Conservation (phyloP, 768 basidiomycete species). For the Serpula lacrymans region DNA sequence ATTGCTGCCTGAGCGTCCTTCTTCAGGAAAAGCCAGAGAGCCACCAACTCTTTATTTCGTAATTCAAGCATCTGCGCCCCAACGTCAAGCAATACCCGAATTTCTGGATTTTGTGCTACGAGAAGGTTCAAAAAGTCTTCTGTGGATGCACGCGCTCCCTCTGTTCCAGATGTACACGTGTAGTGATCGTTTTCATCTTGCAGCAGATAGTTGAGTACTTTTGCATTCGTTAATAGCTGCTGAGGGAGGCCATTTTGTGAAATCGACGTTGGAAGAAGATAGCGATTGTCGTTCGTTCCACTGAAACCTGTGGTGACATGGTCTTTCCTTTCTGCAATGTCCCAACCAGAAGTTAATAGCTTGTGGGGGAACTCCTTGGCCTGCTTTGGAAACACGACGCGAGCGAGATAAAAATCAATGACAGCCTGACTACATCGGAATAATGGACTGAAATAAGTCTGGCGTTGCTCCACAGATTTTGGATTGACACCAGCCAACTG, state of each 20-base stretch:
- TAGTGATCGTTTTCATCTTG: conserved; percentile 20
- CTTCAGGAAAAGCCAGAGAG: conserved; percentile 14
- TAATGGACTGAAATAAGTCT: conserved; percentile 18
- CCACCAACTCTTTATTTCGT: conserved; percentile 15
- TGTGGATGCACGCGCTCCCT: conserved; percentile 15
- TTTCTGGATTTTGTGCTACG: conserved; percentile 19
- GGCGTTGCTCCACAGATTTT: conserved; percentile 12
- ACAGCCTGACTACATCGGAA: conserved; percentile 27
- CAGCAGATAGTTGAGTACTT: conserved; percentile 27
- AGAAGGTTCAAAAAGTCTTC: conserved; percentile 25
- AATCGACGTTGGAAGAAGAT: conserved; percentile 35
- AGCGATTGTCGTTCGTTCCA: conserved; percentile 35
- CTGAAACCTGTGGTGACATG: conserved; percentile 31
- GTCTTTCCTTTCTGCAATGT: conserved; percentile 28
- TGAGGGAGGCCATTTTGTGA: conserved; percentile 27
- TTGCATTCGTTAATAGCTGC: conserved; percentile 47
- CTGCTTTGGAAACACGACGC: conserved; percentile 35
- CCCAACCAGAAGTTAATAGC: conserved; percentile 34
- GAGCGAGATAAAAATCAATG: conserved; percentile 35
- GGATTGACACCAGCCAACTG: conserved; percentile 17
- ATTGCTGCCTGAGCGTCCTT: conserved; percentile 16
- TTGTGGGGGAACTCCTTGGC: conserved; percentile 34
- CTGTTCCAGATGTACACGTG: conserved; percentile 6
- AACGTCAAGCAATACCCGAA: conserved; percentile 19
- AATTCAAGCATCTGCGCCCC: conserved; percentile 25